Evolutionary conservation across 2,329 filamentous ascomycete species (phyloP).

Genomic region (Tolypocladium sp.): DNA sequence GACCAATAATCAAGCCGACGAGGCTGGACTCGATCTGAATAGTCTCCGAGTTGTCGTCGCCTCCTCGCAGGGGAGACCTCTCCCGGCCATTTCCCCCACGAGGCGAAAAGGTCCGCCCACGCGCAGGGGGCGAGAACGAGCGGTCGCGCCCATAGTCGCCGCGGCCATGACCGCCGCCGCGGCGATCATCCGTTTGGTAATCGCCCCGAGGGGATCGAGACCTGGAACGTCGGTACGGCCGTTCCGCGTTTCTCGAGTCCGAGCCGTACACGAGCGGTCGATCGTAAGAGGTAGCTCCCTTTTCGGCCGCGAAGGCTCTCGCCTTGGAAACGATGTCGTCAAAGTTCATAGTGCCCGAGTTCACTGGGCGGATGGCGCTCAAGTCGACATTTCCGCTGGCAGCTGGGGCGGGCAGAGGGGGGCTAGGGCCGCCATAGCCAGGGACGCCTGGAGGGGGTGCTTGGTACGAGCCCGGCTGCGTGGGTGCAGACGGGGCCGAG

Average conservation of each 20-base stretch:
- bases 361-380: constrained; percentile 69
- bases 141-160: constrained; percentile 49
- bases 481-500: constrained; percentile 26
- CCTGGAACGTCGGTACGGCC: constrained; percentile 55
- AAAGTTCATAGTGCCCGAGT: constrained; percentile 73
- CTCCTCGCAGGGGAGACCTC: constrained; percentile 45
- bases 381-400: constrained; percentile 71
- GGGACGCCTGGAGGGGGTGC: constrained; percentile 25
- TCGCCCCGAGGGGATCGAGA: constrained; percentile 70
- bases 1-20: constrained; percentile 83
- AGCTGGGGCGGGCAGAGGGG: constrained; percentile 56
- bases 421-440: constrained; percentile 28
- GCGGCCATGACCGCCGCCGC: constrained; percentile 46
- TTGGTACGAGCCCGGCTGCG: constrained; percentile 24
- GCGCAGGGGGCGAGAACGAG: constrained; percentile 59
- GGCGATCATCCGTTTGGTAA: constrained; percentile 74
- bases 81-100: constrained; percentile 44
- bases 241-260: constrained; percentile 23
- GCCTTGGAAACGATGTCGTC: constrained; percentile 79
- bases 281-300: constrained; percentile 59
- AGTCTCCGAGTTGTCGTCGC: constrained; percentile 66
- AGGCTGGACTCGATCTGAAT: constrained; percentile 81
- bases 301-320: constrained; percentile 71
- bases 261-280: constrained; percentile 38
- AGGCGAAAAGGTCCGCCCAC: constrained; percentile 51